Base-by-base conservation (phyloP, 2,329 filamentous ascomycete species). In the Pseudopyrenochaeta lycopersici region DNA sequence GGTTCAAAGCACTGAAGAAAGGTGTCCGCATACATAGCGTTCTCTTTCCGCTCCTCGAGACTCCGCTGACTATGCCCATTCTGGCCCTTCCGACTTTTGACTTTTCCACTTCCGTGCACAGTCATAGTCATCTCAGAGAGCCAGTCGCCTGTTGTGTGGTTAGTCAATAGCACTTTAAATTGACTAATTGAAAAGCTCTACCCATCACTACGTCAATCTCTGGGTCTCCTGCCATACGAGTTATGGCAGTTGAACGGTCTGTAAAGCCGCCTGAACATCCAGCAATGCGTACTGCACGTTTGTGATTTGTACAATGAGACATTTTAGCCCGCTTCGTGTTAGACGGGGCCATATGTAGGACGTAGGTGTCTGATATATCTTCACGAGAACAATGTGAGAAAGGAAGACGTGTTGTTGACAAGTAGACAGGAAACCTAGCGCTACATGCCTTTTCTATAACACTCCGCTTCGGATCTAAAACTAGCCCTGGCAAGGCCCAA, bases 1-100 rank as follows among this genome's bases (percentile, higher is more conserved):
- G 64, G 63, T 12, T 63, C 74, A 21, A 38, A 75, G 17, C 80
- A 78, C 61, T 83, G 78, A 21, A 84, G 70, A 51, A 85, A 83
- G 1, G 81, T 80, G 4, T 67, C 64, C 2, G 66, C 64, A 29
- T 66, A 67, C 67, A 70, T 68, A 32, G 67, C 67, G 11, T 17
- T 57, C 46, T 60, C 67, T 45, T 55, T 68, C 20, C 64, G 62
- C 21, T 68, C 66, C 35, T 68, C 80, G 73, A 81, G 52, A 76
- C 74, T 62, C n/a, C 40, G 36, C 72, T 78, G 43, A 68, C 70
- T 46, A 75, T 77, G 54, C 9, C 52, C 48, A 17, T 41, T 51
- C 23, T 50, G 35, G 3, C 12, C 36, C 67, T 21, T 75, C 64
- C 54, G 66, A 56, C 63, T 73, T 66, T 66, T 63, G 67, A 74